Evolutionary conservation across 2,329 filamentous ascomycete genomes (phyloP).

Genomic region (Microdochium trichocladiopsis): DNA sequence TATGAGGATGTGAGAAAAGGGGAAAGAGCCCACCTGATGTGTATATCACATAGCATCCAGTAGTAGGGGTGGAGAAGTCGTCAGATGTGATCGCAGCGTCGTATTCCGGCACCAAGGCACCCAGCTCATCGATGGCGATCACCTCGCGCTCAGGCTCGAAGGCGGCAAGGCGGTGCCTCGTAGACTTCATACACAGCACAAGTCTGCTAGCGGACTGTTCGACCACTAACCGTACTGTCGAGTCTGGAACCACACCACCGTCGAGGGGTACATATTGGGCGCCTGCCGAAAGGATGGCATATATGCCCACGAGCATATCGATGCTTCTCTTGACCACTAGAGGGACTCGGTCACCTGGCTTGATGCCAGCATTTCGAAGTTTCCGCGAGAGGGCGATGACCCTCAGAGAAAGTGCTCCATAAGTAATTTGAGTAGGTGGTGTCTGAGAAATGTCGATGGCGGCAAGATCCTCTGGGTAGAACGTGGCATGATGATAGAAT

Average conservation of each 20-base stretch:
- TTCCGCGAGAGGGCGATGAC: slow-evolving; percentile 33
- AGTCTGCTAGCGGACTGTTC: slow-evolving; percentile 34
- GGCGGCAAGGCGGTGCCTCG: slow-evolving; percentile 4
- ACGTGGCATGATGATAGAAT: slow-evolving; percentile 8
- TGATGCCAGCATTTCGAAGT: slow-evolving; percentile 29
- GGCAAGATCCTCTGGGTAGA: slow-evolving; percentile 4
- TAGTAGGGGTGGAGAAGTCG: slow-evolving; percentile 15
- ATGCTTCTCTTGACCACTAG: slow-evolving; percentile 47
- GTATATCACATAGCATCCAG: slow-evolving; percentile 37
- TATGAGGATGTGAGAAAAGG: neutral
- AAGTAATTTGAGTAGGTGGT: slow-evolving; percentile 28
- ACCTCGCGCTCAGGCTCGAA: slow-evolving; percentile 20
- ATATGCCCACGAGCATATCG: slow-evolving; percentile 50
- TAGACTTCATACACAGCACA: slow-evolving; percentile 37
- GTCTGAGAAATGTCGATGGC: slow-evolving; percentile 7
- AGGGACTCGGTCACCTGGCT: slow-evolving; percentile 39
- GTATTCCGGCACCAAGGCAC: slow-evolving; percentile 11
- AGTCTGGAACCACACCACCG: slow-evolving; percentile 42
- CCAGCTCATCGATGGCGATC: slow-evolving; percentile 11
- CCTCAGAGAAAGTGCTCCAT: slow-evolving; percentile 32
- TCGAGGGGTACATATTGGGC: slow-evolving; percentile 55
- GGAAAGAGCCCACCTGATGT: slow-evolving; percentile 33
- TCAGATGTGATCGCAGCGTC: slow-evolving; percentile 8
- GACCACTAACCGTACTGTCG: slow-evolving; percentile 40
- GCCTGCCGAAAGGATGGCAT: slow-evolving; percentile 47